Conservation (phyloP, 176 grass and related monocot species). For the Eleusine indica region DNA sequence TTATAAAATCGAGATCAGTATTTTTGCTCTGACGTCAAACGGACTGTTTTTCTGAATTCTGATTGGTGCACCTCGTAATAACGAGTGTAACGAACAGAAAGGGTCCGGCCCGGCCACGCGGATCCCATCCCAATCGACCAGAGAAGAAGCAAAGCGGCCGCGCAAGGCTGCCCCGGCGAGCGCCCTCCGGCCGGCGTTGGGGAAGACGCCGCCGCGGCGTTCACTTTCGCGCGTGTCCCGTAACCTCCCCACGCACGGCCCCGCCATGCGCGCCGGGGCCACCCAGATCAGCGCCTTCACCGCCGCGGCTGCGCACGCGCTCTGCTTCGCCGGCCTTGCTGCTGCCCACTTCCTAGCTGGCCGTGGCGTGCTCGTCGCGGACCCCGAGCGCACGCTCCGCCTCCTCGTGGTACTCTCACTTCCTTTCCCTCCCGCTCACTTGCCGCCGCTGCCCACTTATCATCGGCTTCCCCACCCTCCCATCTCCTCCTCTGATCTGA, state of each 20-base stretch:
- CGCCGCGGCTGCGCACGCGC: conserved; percentile 41
- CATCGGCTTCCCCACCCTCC: background rate
- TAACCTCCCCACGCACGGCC: background rate
- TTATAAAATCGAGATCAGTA: too few species aligned
- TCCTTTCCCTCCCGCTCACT: background rate
- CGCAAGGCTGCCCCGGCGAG: too few species aligned
- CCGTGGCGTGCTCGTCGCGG: conserved; percentile 48
- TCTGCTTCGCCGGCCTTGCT: conserved; percentile 55
- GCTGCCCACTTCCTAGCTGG: conserved; percentile 42
- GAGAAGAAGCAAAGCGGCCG: background rate
- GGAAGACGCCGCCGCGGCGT: background rate
- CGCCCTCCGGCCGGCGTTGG: background rate
- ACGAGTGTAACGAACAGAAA: too few species aligned
- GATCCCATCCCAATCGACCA: background rate
- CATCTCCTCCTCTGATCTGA: background rate
- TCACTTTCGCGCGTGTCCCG: background rate
- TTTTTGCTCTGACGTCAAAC: too few species aligned
- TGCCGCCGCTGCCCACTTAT: background rate
- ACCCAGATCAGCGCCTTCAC: conserved; percentile 41
- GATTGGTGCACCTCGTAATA: too few species aligned
- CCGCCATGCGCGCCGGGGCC: conserved; percentile 43
- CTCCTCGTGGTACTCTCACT: conserved; percentile 59
- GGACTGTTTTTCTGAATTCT: background rate
- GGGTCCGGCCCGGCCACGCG: too few species aligned
- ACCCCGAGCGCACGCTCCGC: conserved; percentile 58